Evolutionary conservation across 331 rosid species (phyloP).

Genomic region (Rhamnella rubrinervis): DNA sequence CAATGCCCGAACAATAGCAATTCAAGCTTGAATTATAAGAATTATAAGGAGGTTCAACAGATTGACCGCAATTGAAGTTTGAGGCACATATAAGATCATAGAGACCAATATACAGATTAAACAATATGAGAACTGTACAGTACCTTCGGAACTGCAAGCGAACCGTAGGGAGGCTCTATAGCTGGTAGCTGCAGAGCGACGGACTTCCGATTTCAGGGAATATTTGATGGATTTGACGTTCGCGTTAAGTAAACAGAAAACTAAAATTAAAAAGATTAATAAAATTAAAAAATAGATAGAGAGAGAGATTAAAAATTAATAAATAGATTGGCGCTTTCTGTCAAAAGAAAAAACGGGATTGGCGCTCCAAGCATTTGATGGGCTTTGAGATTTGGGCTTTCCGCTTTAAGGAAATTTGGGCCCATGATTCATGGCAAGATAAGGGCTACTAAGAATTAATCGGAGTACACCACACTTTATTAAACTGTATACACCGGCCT

Average conservation of each 20-base stretch:
- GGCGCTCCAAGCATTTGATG: neutral
- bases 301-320: too few species aligned
- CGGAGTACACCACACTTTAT: too few species aligned
- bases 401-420: too few species aligned
- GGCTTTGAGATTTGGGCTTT: neutral
- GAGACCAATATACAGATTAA: neutral
- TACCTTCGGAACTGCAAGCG: conserved; percentile 28
- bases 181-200: neutral
- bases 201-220: neutral
- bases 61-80: neutral
- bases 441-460: too few species aligned
- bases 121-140: conserved; percentile 11
- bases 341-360: neutral
- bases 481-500: too few species aligned
- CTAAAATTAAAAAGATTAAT: neutral
- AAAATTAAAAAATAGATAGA: neutral
- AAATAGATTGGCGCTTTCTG: too few species aligned
- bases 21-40: neutral
- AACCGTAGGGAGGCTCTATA: neutral
- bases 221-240: neutral
- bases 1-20: neutral
- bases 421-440: too few species aligned
- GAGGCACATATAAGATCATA: conserved; percentile 6
- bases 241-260: neutral
- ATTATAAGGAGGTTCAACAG: too few species aligned